Conservation (phyloP, 2,329 filamentous ascomycete species). For the Claviceps quebecensis region DNA sequence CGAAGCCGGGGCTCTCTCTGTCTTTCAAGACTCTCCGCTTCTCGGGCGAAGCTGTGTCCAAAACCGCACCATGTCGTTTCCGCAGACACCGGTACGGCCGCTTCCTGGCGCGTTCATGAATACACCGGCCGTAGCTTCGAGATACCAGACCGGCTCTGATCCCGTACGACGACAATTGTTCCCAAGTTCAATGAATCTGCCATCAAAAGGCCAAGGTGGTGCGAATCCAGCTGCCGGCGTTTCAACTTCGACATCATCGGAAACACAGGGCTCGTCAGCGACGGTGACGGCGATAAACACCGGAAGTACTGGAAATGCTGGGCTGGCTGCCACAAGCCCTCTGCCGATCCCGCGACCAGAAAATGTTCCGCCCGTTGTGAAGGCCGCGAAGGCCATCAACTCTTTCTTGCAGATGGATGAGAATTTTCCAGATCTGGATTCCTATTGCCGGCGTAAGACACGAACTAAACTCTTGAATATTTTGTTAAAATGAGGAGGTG, state of each 20-base stretch:
- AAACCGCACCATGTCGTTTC: conserved; percentile 36
- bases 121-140: conserved; percentile 50
- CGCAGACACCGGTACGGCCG: conserved; percentile 51
- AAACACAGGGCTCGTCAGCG: conserved; percentile 3
- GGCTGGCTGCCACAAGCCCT: conserved; percentile 18
- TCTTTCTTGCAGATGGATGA: conserved; percentile 61
- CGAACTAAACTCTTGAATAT: neutral
- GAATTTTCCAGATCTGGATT: conserved; percentile 77
- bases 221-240: conserved; percentile 9
- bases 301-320: conserved; percentile 13
- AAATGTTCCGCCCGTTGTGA: conserved; percentile 53
- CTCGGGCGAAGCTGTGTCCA: neutral
- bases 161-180: conserved; percentile 40
- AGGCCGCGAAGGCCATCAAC: conserved; percentile 75
- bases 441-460: conserved; percentile 70
- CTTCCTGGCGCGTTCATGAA: conserved; percentile 64
- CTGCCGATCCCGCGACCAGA: conserved; percentile 31
- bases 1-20: neutral
- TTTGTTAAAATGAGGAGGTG: neutral
- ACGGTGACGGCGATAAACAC: conserved; percentile 14
- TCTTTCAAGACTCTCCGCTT: neutral
- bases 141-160: conserved; percentile 30
- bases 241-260: neutral
- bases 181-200: conserved; percentile 14
- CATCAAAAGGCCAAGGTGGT: conserved; percentile 4